phyloP scores from a whole-genome alignment of 2,329 filamentous ascomycete genomes.

The Grosmannia clavigera region DNA sequence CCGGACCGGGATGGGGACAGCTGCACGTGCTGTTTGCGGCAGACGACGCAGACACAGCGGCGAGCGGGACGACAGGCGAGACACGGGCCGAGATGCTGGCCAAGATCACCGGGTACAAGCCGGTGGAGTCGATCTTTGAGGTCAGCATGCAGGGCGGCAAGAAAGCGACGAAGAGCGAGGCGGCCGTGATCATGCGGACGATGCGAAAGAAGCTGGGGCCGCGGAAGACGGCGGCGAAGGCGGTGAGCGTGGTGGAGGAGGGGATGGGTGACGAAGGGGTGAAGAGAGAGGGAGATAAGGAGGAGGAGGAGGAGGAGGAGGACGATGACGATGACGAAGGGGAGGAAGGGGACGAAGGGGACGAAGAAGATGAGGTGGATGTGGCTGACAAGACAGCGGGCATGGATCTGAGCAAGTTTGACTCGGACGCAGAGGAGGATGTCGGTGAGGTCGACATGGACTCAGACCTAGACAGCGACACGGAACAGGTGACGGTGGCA shows the following conservation, averaged over 20 bases:
- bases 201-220: slow-evolving; percentile 57
- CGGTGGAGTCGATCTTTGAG: slow-evolving; percentile 93
- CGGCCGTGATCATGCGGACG: slow-evolving; percentile 64
- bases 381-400: background rate
- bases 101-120: slow-evolving; percentile 76
- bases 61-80: slow-evolving; percentile 20
- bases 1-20: slow-evolving; percentile 57
- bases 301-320: slow-evolving; percentile 25
- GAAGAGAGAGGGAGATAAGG: slow-evolving; percentile 23
- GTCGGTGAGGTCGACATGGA: slow-evolving; percentile 21
- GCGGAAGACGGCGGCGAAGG: slow-evolving; percentile 28
- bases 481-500: slow-evolving; percentile 57
- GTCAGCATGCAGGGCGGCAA: slow-evolving; percentile 60
- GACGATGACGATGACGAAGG: slow-evolving; percentile 15
- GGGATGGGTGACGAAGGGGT: slow-evolving; percentile 21
- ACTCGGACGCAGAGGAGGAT: slow-evolving; percentile 26
- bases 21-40: slow-evolving; percentile 70
- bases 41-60: background rate
- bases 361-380: slow-evolving; percentile 11
- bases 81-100: slow-evolving; percentile 79
- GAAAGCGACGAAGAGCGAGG: slow-evolving; percentile 47
- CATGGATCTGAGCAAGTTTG: slow-evolving; percentile 10
- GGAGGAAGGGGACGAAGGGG: slow-evolving; percentile 13
- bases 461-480: slow-evolving; percentile 19
- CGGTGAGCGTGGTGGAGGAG: slow-evolving; percentile 48